Percentiles rank a stretch among this genome's conserved stretches.
phyloP scores from a whole-genome alignment of 2,329 filamentous ascomycete genomes.

The Clarireedia paspali region DNA sequence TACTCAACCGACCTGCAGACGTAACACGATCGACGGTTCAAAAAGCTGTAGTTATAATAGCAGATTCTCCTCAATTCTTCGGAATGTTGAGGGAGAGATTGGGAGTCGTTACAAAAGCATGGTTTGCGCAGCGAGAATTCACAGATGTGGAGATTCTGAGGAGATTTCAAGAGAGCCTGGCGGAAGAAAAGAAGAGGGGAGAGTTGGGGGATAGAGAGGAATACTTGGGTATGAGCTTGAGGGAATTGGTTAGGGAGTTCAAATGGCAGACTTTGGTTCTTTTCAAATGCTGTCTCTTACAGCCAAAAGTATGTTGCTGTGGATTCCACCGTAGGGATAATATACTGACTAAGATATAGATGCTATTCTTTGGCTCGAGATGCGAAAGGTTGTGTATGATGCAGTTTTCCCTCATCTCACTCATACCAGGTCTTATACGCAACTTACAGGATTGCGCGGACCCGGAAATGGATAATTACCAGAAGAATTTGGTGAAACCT shows the following conservation, averaged over 20 bases:
- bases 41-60: constrained; percentile 94
- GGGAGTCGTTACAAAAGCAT: constrained; percentile 84
- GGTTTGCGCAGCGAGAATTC: constrained; percentile 94
- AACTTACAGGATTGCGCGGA: constrained; percentile 93
- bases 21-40: constrained; percentile 97
- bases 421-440: constrained; percentile 87
- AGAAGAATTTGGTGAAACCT: constrained; percentile 64
- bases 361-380: constrained; percentile 96
- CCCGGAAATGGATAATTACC: constrained; percentile 81
- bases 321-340: background rate
- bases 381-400: constrained; percentile 97
- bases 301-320: constrained; percentile 67
- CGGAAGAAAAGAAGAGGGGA: constrained; percentile 57
- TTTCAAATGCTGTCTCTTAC: constrained; percentile 86
- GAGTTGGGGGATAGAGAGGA: constrained; percentile 68
- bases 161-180: constrained; percentile 84
- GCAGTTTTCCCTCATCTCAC: constrained; percentile 90
- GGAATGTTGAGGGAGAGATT: constrained; percentile 85
- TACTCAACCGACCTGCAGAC: constrained; percentile 73
- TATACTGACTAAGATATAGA: constrained; percentile 44
- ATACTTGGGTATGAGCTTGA: constrained; percentile 79
- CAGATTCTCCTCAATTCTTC: constrained; percentile 82
- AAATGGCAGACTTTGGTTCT: constrained; percentile 90
- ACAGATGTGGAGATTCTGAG: constrained; percentile 82
- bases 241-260: constrained; percentile 90